Base-by-base conservation (phyloP, 139 green algal species). In the Zygnema cylindricum region DNA sequence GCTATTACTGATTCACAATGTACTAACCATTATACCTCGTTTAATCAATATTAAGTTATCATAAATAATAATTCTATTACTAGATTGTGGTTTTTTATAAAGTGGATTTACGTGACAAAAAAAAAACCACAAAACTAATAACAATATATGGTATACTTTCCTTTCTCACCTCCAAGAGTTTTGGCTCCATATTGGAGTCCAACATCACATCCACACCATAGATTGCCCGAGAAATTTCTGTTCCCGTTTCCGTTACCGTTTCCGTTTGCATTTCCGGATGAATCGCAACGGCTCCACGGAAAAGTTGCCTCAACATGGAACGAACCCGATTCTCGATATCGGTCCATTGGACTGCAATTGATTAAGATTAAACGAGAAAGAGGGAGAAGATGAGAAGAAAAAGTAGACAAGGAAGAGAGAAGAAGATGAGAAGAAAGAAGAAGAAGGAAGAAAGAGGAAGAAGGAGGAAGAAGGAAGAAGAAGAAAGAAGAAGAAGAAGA, bases 201-300 rank as follows among this genome's bases (percentile, higher is more conserved):
- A 92, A 49, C 88, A 92, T 92, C 30, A 92, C 41, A 57, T 92
- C 88, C 36, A 54, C 69, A 33, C 88, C 88, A 76, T 92, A 92
- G 35, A 92, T 91, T 2, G 88, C 88, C 23, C 88, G 43, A 2
- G 81, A 33, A 43, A 82, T 2, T 43, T 91, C 81, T 1, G 2
- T 55, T n/a, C n/a, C n/a, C n/a, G n/a, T n/a, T n/a, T n/a, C n/a
- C n/a, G n/a, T n/a, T n/a, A n/a, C n/a, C n/a, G n/a, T n/a, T n/a
- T n/a, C n/a, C n/a, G n/a, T n/a, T 11, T 90, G 85, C 85, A 90
- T 86, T 35, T 81, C 55, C 3, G 85, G 85, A 32, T 90, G 81
- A 23, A 91, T 32, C 36, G 54, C 30, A 3, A 35, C 81, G 25
- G 85, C 85, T n/a, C 11, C 85, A 41, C 90, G 42, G 23, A 90